Base-by-base conservation (phyloP, 441 rosid species). In the Jatropha podagrica region DNA sequence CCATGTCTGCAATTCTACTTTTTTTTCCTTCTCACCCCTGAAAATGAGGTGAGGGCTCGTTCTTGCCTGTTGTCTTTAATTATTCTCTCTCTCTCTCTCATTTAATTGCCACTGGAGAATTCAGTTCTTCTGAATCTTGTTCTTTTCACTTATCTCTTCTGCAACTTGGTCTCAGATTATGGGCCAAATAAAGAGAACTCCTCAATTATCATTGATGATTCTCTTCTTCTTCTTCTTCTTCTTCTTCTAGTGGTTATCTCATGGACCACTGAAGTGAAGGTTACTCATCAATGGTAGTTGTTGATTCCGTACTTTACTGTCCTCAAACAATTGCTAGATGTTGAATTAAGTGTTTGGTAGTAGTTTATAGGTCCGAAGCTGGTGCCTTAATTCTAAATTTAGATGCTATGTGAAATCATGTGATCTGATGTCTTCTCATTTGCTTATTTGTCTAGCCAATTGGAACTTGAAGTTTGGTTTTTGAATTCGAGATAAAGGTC, bases 1-100 rank as follows among this genome's bases (percentile, higher is more conserved):
- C 77, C 71, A 11, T 72, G 74, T 78, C 73, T 66, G 64, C 73
- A 73, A 48, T 4, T 75, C 66, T 65, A 27, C 55, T 32, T 0
- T 37, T 80, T 79, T 74, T 70, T 72, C 60, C 77, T 51, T 46
- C 52, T 23, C 70, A 46, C 68, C 63, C 49, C 49, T 26, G 46
- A 41, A 32, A 44, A 58, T 14, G 38, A 72, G 80, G 71, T 80
- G 72, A 74, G 76, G 74, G 62, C 74, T 69, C 15, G 72, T 69
- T 12, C 12, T 76, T 20, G 10, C 18, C 59, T 67, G 3, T 40
- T 41, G 38, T 55, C 20, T 51, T 9, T 42, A 41, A 23, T 60
- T 18, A 18, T 3, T 70, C 4, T n/a, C 6, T 56, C 2, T 65
- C 80, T 49, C 62, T 61, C 5, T 75, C 52, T 46, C 0, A 27